A percentile compares a stretch with the other conserved stretches of the same genome.
phyloP scores from a whole-genome alignment of 768 basidiomycete species.

The Leccinum broughii region DNA sequence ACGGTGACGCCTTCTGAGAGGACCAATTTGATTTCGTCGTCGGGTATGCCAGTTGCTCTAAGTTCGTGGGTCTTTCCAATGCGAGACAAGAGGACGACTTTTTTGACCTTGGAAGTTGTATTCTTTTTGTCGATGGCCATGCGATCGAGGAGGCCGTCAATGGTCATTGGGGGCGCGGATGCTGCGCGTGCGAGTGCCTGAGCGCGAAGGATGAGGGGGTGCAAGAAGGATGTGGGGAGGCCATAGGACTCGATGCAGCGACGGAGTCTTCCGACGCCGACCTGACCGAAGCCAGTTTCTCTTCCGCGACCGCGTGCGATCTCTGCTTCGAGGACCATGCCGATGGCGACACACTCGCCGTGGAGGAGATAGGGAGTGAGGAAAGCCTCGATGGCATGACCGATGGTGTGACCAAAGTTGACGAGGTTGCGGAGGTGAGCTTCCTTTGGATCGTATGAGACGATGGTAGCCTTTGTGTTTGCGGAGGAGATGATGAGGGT shows the following conservation, averaged over 20 bases:
- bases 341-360: slow-evolving; percentile 93
- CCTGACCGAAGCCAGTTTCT: slow-evolving; percentile 70
- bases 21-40: too few species aligned
- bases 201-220: too few species aligned
- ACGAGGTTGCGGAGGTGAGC: slow-evolving; percentile 96
- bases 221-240: too few species aligned
- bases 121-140: too few species aligned
- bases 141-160: too few species aligned
- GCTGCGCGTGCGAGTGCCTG: too few species aligned
- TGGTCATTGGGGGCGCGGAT: too few species aligned
- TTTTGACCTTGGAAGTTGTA: too few species aligned
- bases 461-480: slow-evolving; percentile 95
- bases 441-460: slow-evolving; percentile 95
- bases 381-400: slow-evolving; percentile 97
- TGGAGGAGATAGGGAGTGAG: slow-evolving; percentile 92
- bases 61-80: too few species aligned
- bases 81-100: too few species aligned
- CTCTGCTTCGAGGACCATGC: slow-evolving; percentile 97
- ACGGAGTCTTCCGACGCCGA: slow-evolving; percentile 86
- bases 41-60: too few species aligned
- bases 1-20: too few species aligned
- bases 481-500: slow-evolving; percentile 92
- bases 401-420: slow-evolving; percentile 98
- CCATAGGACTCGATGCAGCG: slow-evolving; percentile 89
- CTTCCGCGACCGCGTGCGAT: slow-evolving; percentile 80